phyloP scores from a whole-genome alignment of 352 stramenopile genomes.

The Sclerospora graminicola region DNA sequence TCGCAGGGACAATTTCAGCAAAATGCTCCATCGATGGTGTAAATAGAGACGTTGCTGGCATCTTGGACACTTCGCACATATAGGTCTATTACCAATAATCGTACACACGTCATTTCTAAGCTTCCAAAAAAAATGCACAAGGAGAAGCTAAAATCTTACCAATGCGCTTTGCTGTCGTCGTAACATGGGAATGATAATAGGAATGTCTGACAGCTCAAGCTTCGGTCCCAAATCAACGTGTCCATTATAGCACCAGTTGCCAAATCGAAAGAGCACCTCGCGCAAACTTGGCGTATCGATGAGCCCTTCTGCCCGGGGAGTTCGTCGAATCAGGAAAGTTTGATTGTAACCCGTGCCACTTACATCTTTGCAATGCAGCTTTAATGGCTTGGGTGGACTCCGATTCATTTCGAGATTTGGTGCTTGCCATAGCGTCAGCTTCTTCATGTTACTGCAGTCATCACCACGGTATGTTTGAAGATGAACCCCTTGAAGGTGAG shows the following conservation, averaged over 20 bases:
- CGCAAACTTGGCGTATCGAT: too few species aligned
- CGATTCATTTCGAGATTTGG: constrained; percentile 46
- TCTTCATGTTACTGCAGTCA: constrained; percentile 84
- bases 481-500: constrained; percentile 83
- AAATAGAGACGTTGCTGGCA: constrained; percentile 85
- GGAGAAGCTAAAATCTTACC: constrained; percentile 18
- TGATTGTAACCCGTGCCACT: too few species aligned
- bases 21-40: constrained; percentile 85
- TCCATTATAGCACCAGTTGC: constrained; percentile 93
- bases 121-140: neutral
- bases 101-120: neutral
- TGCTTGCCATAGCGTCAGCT: constrained; percentile 89
- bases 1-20: constrained; percentile 57
- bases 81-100: constrained; percentile 47
- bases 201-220: constrained; percentile 85
- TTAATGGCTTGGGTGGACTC: constrained; percentile 65
- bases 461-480: constrained; percentile 73
- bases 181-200: constrained; percentile 90
- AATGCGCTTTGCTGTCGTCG: constrained; percentile 88
- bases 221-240: constrained; percentile 86
- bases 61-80: constrained; percentile 87
- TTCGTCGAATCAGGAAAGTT: too few species aligned
- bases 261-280: constrained; percentile 91
- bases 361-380: constrained; percentile 81
- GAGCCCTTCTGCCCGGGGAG: too few species aligned